Conservation (phyloP, 1,284 basidiomycete genomes). For the Thecaphora thlaspeos region DNA sequence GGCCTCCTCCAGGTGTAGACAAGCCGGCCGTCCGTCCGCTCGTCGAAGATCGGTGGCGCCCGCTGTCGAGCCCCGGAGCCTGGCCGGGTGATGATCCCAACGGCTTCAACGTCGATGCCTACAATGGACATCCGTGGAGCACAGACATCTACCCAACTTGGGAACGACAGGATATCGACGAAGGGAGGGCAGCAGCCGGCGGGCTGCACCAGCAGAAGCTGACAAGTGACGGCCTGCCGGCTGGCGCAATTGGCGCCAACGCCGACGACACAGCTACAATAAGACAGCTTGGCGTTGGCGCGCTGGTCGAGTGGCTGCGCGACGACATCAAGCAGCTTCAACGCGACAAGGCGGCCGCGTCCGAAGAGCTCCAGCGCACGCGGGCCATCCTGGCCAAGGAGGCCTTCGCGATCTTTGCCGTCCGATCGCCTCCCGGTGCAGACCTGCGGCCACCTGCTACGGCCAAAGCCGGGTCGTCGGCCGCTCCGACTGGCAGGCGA, state of each 20-base stretch:
- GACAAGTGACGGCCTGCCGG: no score
- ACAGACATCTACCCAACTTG: slow-evolving; percentile 33
- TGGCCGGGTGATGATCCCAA: slow-evolving; percentile 11
- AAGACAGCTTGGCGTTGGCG: no score
- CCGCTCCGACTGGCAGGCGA: no score
- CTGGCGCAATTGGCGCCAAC: no score
- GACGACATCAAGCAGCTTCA: slow-evolving; percentile 11
- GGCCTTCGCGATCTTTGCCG: slow-evolving; percentile 22
- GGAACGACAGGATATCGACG: slow-evolving; percentile 4
- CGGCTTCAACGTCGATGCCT: not conserved
- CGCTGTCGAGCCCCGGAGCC: slow-evolving; percentile 21
- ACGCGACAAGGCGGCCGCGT: slow-evolving; percentile 6
- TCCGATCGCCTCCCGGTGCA: slow-evolving; percentile 12
- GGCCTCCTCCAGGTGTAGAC: no score
- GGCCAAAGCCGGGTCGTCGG: no score
- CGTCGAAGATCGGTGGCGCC: slow-evolving; percentile 11
- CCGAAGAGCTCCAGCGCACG: slow-evolving; percentile 10
- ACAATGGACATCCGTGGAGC: not conserved
- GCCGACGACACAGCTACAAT: no score
- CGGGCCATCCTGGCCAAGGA: slow-evolving; percentile 30
- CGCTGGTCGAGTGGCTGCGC: not conserved
- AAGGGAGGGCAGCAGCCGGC: no score
- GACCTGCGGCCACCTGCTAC: no score
- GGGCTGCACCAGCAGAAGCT: no score
- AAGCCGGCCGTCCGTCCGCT: no score